Conservation (phyloP, 208 protist species). For the Entamoeba dispar region DNA sequence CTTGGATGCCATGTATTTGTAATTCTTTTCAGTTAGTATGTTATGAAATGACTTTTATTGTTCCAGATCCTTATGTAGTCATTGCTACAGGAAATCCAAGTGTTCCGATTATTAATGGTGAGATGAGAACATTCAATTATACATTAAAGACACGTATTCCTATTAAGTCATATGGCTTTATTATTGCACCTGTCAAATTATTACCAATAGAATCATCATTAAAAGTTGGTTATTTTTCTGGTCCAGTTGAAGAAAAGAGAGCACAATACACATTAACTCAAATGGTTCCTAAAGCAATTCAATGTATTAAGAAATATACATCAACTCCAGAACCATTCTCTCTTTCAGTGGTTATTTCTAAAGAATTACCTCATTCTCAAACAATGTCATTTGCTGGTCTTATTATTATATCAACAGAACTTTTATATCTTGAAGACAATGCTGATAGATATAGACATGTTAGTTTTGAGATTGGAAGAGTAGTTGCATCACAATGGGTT, state of each 20-base stretch:
- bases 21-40: neutral
- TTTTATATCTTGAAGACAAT: neutral
- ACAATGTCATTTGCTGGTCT: neutral
- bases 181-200: neutral
- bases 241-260: neutral
- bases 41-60: neutral
- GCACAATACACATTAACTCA: neutral
- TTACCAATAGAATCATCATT: neutral
- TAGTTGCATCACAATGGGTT: neutral
- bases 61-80: neutral
- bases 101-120: neutral
- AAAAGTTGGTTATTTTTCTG: neutral
- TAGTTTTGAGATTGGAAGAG: neutral
- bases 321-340: neutral
- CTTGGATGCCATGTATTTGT: neutral
- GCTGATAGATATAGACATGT: neutral
- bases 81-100: neutral
- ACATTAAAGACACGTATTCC: neutral
- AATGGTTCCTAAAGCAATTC: neutral
- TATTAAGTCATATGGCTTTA: neutral
- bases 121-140: neutral
- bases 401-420: neutral
- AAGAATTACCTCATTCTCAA: neutral
- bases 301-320: neutral
- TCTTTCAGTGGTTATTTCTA: neutral